These are phyloP conservation scores for Eucalyptus cloeziana DNA, from an alignment of 345 rosid genomes.

Conservation along the genomic window DNA sequence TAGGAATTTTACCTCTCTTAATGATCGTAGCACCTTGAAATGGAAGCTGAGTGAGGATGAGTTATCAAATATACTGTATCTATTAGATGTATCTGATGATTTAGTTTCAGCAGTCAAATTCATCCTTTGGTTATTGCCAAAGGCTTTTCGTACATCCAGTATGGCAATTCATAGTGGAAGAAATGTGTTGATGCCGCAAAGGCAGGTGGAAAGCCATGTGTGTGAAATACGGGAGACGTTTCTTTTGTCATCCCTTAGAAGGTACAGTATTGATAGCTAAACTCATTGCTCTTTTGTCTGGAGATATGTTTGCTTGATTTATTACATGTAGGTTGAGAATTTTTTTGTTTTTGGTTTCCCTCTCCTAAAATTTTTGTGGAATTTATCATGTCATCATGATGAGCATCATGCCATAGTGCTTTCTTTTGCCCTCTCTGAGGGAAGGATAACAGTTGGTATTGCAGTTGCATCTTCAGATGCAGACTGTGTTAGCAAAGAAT, in stretches of 20 bases:
- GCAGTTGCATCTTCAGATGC: neutral
- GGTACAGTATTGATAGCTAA: constrained; percentile 23
- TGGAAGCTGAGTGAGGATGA: constrained; percentile 97
- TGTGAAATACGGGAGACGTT: constrained; percentile 81
- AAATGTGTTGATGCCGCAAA: constrained; percentile 31
- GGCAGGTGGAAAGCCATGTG: constrained; percentile 56
- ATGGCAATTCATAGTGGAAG: constrained; percentile 67
- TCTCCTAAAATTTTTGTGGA: neutral
- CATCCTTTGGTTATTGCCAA: constrained; percentile 88
- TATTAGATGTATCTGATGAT: constrained; percentile 74
- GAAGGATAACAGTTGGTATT: neutral
- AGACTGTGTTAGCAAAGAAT: neutral
- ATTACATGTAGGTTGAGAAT: neutral
- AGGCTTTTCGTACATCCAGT: constrained; percentile 46
- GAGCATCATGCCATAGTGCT: neutral
- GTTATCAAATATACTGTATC: constrained; percentile 57
- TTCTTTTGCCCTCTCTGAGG: neutral
- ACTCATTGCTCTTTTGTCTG: neutral
- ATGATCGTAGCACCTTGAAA: constrained; percentile 39
- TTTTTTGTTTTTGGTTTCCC: neutral
- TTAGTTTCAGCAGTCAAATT: constrained; percentile 65
- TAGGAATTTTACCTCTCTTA: constrained; percentile 43
- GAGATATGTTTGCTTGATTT: neutral
- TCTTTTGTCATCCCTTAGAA: constrained; percentile 67
- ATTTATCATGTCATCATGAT: neutral